A percentile compares a stretch with the other conserved stretches of the same genome.
These are phyloP conservation scores for Panicum miliaceum DNA, from an alignment of 176 grass and related monocot species.

Conservation along the genomic window DNA sequence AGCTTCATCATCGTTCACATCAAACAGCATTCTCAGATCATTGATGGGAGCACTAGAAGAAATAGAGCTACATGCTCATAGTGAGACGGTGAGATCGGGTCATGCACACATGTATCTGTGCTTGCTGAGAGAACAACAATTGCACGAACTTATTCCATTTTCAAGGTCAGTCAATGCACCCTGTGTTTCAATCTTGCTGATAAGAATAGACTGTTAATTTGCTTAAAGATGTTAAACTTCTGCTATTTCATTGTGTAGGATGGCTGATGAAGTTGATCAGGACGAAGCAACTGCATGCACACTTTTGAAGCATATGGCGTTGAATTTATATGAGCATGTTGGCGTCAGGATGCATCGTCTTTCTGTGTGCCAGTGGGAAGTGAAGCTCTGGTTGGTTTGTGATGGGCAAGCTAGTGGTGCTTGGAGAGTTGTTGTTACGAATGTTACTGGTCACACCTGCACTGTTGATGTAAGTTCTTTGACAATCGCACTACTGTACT, in stretches of 20 bases:
- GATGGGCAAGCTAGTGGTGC: constrained; percentile 78
- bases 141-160: constrained; percentile 81
- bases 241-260: constrained; percentile 59
- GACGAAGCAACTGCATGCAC: constrained; percentile 67
- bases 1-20: constrained; percentile 76
- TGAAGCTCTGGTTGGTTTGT: constrained; percentile 85
- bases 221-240: constrained; percentile 12
- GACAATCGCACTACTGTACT: constrained; percentile 19
- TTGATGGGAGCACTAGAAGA: constrained; percentile 88
- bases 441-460: constrained; percentile 97
- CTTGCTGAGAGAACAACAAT: constrained; percentile 72
- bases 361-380: constrained; percentile 98
- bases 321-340: constrained; percentile 92
- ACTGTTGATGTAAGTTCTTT: constrained; percentile 86
- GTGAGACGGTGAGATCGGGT: constrained; percentile 72
- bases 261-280: constrained; percentile 53
- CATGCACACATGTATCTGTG: constrained; percentile 97
- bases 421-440: constrained; percentile 95
- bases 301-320: constrained; percentile 86
- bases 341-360: constrained; percentile 95
- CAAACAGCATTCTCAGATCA: constrained; percentile 91
- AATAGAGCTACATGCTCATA: constrained; percentile 92
- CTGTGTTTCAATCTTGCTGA: constrained; percentile 34
- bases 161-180: constrained; percentile 69
- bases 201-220: constrained; percentile 38